phyloP scores from a whole-genome alignment of 192 early-diverging fungal species.

The Chytriomyces confervae region DNA sequence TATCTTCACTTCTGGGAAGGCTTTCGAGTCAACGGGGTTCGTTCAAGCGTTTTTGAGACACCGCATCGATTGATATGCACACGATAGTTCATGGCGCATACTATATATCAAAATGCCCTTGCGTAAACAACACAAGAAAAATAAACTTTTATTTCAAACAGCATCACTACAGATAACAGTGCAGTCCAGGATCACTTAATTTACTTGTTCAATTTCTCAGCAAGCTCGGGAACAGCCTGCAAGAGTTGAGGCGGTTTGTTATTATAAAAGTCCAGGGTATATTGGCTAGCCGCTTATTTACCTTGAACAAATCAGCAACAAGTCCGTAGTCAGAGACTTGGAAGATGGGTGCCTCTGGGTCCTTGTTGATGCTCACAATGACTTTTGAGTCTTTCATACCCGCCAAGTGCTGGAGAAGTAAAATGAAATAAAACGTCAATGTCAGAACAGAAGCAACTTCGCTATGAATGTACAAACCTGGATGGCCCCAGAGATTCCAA shows the following conservation, averaged over 20 bases:
- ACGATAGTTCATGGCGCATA: too few species aligned
- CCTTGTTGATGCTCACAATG: constrained; percentile 99
- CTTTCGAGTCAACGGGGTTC: too few species aligned
- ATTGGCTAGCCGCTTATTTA: background rate
- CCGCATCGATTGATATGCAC: too few species aligned
- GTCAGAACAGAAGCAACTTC: background rate
- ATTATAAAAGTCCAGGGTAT: too few species aligned
- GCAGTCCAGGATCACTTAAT: background rate
- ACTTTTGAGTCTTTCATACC: constrained; percentile 99
- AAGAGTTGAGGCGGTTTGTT: background rate
- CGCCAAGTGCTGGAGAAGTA: constrained; percentile 78
- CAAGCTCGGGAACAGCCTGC: constrained; percentile 85
- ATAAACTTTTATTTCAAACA: background rate
- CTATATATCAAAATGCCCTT: too few species aligned
- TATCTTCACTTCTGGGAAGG: too few species aligned
- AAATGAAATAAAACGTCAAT: background rate
- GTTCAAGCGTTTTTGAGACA: too few species aligned
- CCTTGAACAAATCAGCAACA: constrained; percentile 91
- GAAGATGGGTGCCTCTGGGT: constrained; percentile 98
- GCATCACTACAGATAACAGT: too few species aligned
- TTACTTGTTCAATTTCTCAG: constrained; percentile 67
- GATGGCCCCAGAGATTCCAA: constrained; percentile 97
- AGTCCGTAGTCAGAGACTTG: constrained; percentile 94
- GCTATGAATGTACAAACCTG: constrained; percentile 39
- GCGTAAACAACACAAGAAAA: background rate